Base-by-base conservation (phyloP, 73 alveolate genomes). In the Tetrahymena elliotti region DNA sequence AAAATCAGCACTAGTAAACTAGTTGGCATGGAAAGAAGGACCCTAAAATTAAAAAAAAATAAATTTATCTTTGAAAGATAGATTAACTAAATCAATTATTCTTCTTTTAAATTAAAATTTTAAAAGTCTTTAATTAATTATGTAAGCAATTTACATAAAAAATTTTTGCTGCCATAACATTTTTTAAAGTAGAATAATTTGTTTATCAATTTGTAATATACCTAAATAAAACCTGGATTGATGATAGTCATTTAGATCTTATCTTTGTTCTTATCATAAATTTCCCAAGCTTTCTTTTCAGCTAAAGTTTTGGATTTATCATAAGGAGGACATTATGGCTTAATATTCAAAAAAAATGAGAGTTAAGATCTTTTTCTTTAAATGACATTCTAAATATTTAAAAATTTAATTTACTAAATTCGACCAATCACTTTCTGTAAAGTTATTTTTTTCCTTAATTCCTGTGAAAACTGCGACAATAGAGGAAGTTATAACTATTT, bases 401-500 rank as follows among this genome's bases (percentile, higher is more conserved):
- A 47, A 47, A 47, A 2, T 47, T 1, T 47, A 47, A 8, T 47
- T 53, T 68, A 68, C 88, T 20, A 84, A 16, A 27, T 84, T 84
- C 0, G 94, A 84, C 95, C 95, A 92, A 16, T 88, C 47, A 10
- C 84, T 92, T 47, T 94, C 95, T 1, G 93, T 94, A 27, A 93
- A 34, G 47, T 34, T 35, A 10, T 68, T 39, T 38, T 36, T 84
- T 93, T 93, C 95, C 18, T 33, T 35, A 4, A 52, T 53, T 38
- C 93, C 96, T 84, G 38, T 93, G 27, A 92, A 24, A 15, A 95
- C 88, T 7, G 96, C 94, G 4, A 93, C 97, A 9, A 93, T 53
- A 39, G 97, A 20, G 34, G 98, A 96, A 16, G 98, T 96, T 7
- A 96, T 96, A 36, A 96, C 98, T 22, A 96, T 96, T 53, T 96